These are phyloP conservation scores for Plenodomus lindquistii DNA, from an alignment of 2,329 filamentous ascomycete genomes.

Conservation along the genomic window DNA sequence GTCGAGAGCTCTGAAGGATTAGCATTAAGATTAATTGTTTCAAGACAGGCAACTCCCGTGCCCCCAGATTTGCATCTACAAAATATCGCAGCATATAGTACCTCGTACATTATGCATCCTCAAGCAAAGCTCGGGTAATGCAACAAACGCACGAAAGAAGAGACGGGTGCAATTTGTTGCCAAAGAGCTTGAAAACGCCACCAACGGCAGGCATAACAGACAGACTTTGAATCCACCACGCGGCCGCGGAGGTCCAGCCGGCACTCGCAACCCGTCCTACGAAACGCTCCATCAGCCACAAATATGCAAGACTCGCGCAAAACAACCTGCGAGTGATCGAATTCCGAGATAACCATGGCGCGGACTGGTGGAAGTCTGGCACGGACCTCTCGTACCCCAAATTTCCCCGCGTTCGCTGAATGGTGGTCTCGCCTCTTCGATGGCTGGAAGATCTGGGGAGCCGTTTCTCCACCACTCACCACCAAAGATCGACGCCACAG, in stretches of 20 bases:
- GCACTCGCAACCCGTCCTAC: background rate
- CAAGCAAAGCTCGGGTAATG: no score
- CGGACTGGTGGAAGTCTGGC: slow-evolving; percentile 6
- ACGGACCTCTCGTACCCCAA: slow-evolving; percentile 4
- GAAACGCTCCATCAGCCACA: background rate
- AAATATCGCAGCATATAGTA: no score
- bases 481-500: slow-evolving; percentile 11
- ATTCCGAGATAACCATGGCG: background rate
- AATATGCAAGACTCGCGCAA: background rate
- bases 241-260: background rate
- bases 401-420: slow-evolving; percentile 13
- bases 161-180: no score
- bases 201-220: no score
- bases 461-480: slow-evolving; percentile 28
- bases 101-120: no score
- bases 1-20: no score
- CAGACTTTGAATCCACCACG: background rate
- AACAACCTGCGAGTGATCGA: background rate
- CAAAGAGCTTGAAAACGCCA: no score
- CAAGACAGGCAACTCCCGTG: no score
- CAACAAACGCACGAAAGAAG: no score
- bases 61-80: no score
- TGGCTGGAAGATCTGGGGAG: slow-evolving; percentile 19
- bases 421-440: slow-evolving; percentile 15
- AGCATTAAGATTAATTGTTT: no score